Evolutionary conservation across 305 asterid genomes (phyloP).

Genomic region (Solanum hybrid): DNA sequence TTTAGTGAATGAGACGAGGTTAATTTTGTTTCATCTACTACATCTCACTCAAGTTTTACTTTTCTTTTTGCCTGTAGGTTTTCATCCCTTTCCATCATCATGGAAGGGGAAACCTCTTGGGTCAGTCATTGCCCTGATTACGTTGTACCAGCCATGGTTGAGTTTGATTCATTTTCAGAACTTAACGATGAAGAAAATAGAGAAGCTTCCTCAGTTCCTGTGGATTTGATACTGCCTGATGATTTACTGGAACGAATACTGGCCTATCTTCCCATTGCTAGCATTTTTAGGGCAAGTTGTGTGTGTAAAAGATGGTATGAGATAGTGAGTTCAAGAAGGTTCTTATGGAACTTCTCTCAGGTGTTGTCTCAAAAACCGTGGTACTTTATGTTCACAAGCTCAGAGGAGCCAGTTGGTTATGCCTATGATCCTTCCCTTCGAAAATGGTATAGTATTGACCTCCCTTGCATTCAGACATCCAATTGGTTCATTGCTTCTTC

Average conservation of each 20-base stretch:
- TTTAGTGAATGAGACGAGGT: not conserved
- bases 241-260: constrained; percentile 80
- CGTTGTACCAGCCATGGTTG: constrained; percentile 8
- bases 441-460: constrained; percentile 71
- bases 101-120: constrained; percentile 90
- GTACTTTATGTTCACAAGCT: constrained; percentile 96
- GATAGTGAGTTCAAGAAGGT: constrained; percentile 61
- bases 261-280: constrained; percentile 63
- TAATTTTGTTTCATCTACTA: not conserved
- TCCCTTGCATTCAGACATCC: constrained; percentile 65
- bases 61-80: constrained; percentile 17
- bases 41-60: not conserved
- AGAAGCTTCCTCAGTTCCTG: constrained; percentile 35
- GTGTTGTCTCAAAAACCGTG: constrained; percentile 56
- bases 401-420: constrained; percentile 72
- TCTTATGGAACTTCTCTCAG: constrained; percentile 48
- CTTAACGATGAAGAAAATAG: constrained; percentile 35
- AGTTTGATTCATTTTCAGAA: constrained; percentile 38
- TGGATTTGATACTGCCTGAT: constrained; percentile 69
- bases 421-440: constrained; percentile 67
- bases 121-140: constrained; percentile 54
- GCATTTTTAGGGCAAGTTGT: constrained; percentile 68
- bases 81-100: constrained; percentile 14
- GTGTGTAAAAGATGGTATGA: constrained; percentile 83
- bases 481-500: constrained; percentile 74